Evolutionary conservation across 208 protist genomes (phyloP).

Genomic region (Trypanosoma avium): DNA sequence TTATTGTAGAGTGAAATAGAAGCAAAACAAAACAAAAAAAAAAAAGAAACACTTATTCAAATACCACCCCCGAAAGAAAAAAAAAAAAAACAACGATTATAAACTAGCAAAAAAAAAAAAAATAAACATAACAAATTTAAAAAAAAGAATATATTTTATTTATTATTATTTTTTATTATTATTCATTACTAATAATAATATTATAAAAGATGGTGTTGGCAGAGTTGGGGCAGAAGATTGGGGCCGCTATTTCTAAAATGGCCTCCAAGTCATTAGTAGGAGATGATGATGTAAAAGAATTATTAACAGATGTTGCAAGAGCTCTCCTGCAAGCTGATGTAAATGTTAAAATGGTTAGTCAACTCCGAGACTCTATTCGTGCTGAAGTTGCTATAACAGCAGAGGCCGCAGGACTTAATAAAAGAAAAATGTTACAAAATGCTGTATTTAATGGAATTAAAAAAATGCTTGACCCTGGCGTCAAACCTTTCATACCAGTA

Average conservation of each 20-base stretch:
- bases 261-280: conserved; percentile 91
- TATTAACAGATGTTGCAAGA: conserved; percentile 95
- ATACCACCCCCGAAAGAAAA: conserved; percentile 3
- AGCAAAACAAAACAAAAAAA: neutral
- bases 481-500: conserved; percentile 93
- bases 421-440: conserved; percentile 95
- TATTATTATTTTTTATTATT: too few species aligned
- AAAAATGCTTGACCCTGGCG: conserved; percentile 96
- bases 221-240: conserved; percentile 93
- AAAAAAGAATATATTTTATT: conserved; percentile 12
- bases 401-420: conserved; percentile 95
- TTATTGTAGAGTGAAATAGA: neutral
- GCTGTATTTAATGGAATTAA: conserved; percentile 96
- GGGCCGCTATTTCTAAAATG: conserved; percentile 92
- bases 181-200: conserved; percentile 5
- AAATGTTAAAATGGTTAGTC: conserved; percentile 93
- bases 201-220: conserved; percentile 88
- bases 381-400: conserved; percentile 91
- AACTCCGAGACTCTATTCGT: conserved; percentile 94
- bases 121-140: conserved; percentile 3
- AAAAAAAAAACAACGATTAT: conserved; percentile 17
- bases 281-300: conserved; percentile 93
- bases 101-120: neutral
- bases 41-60: neutral
- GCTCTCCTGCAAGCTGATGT: conserved; percentile 97